Percentiles rank a stretch among this genome's conserved stretches.
phyloP scores from a whole-genome alignment of 225 moss, liverwort and hornwort species.

The Takakia lepidozioides region DNA sequence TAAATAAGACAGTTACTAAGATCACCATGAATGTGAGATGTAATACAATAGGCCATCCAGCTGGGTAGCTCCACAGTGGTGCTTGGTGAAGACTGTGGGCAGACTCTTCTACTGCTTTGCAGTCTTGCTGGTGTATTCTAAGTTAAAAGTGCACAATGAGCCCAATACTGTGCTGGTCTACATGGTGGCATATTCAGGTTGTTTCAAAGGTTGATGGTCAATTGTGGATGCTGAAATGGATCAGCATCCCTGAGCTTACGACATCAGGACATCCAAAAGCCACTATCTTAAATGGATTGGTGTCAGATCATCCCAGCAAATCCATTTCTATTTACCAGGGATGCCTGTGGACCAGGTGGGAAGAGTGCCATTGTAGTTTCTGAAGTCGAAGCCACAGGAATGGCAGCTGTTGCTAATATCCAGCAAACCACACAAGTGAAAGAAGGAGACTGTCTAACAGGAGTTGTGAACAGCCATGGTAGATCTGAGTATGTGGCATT shows the following conservation, averaged over 20 bases:
- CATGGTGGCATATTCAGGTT: neutral
- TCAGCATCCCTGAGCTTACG: neutral
- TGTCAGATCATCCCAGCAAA: neutral
- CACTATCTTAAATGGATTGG: too few relatives aligned
- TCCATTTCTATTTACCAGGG: too few relatives aligned
- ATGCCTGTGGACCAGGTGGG: slow-evolving; percentile 46
- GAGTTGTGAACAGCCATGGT: slow-evolving; percentile 30
- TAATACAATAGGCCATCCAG: too few relatives aligned
- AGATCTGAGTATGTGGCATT: slow-evolving; percentile 54
- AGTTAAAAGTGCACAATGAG: neutral
- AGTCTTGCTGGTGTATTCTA: neutral
- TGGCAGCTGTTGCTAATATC: slow-evolving; percentile 45
- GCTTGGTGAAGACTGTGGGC: too few relatives aligned
- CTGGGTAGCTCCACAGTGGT: too few relatives aligned
- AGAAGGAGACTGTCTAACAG: slow-evolving; percentile 60
- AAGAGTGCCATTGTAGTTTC: slow-evolving; percentile 38
- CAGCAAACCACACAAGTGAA: slow-evolving; percentile 57
- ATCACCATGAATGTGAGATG: too few relatives aligned
- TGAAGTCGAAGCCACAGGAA: slow-evolving; percentile 63
- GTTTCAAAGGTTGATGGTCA: neutral
- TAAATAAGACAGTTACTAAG: too few relatives aligned
- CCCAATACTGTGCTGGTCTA: too few relatives aligned
- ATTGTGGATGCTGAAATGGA: neutral
- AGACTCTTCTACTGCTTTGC: neutral
- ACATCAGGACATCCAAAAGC: too few relatives aligned